phyloP scores from a whole-genome alignment of 2,329 filamentous ascomycete genomes.

The Penicillium hordei region DNA sequence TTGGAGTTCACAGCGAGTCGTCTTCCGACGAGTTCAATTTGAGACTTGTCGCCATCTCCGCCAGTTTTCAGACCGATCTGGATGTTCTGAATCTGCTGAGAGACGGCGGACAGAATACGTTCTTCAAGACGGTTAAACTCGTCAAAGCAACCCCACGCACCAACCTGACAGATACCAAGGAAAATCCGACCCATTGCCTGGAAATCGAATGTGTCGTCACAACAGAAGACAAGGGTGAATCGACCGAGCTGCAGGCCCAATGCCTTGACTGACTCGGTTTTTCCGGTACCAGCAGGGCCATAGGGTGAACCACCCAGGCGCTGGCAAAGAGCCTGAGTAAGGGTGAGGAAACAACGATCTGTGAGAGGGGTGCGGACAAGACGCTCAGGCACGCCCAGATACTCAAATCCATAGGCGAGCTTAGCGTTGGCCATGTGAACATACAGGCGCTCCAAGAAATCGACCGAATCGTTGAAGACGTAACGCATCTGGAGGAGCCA shows the following conservation, averaged over 20 bases:
- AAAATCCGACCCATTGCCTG: conserved; percentile 99
- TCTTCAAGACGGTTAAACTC: conserved; percentile 99
- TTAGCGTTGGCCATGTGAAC: conserved; percentile 97
- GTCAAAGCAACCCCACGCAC: conserved; percentile 99
- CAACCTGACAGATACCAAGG: conserved; percentile 97
- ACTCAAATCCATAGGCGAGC: conserved; percentile 96
- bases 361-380: conserved; percentile 96
- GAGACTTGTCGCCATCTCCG: conserved; percentile 74
- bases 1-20: conserved; percentile 87
- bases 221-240: conserved; percentile 98
- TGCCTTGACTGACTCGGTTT: conserved; percentile 98
- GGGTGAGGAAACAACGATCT: conserved; percentile 95
- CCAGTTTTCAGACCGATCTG: conserved; percentile 90
- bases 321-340: conserved; percentile 94
- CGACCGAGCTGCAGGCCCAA: conserved; percentile 93
- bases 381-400: conserved; percentile 91
- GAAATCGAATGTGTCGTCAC: conserved; percentile 99
- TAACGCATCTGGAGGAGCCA: conserved; percentile 99
- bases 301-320: conserved; percentile 95
- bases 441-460: conserved; percentile 75
- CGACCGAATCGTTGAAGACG: conserved; percentile 78
- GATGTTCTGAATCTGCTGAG: conserved; percentile 99
- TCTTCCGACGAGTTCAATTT: conserved; percentile 92
- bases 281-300: conserved; percentile 94
- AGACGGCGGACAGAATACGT: conserved; percentile 94